Base-by-base conservation (phyloP, 805 yeast species). In the Yarrowia yakushimensis region DNA sequence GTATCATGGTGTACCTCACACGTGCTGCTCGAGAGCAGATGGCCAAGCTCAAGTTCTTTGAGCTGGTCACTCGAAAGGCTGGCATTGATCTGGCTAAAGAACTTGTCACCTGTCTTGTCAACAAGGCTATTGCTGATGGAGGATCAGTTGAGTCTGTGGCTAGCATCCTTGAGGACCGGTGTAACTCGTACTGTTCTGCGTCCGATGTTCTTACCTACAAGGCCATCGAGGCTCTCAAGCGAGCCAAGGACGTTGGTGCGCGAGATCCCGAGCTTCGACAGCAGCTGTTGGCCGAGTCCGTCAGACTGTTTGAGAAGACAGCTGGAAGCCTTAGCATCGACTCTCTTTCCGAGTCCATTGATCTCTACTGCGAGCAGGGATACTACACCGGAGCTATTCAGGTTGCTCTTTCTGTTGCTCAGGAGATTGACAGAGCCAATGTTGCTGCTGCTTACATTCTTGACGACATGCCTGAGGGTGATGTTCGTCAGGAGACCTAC, bases 171-270 rank as follows among this genome's bases (percentile, higher is more conserved):
- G 97, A 94, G 74, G 96, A 90, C 62, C 85, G 93, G 64, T 94
- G 99, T 78, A 96, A 96, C 1, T 85, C 96, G 0, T 94, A 91
- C 74, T 94, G 98, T 70, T 90, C 97, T 0, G 84, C 96, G 15
- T 90, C 88, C 67, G 99, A 94, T 74, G 97, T 94, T 27, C 81
- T 91, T 64, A 89, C 94, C 13, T 94, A 92, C 79, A 88, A 93
- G 73, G 98, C 97, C 0, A 85, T 91, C 68, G 99, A 94, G 72
- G 91, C 88, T 72, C 78, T 94, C 69, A 88, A 93, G 63, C 85
- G 87, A 68, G 97, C 98, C 0, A 88, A 86, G 69, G 88, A 85
- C 63, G 82, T 85, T 65, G 90, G 89, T 1, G 73, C 78, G 11
- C 66, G 70, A 3, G 97, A 92, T 70, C 80, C 81, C 42, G 97